Conservation (phyloP, 495 filamentous ascomycete genomes). For the Aspergillus saccharolyticus region DNA sequence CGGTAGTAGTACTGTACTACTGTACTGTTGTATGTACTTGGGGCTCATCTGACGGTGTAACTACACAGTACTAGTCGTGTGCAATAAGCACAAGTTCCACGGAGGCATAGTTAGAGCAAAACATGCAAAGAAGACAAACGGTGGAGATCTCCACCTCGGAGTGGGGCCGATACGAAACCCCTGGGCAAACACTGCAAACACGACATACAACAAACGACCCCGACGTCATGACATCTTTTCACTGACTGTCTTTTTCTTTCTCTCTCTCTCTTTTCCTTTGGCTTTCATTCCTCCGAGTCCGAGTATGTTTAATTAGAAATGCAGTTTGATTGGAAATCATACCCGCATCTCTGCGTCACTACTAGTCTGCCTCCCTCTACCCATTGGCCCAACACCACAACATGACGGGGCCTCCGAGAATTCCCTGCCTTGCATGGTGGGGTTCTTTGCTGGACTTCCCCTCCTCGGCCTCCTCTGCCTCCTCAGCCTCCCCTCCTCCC, state of each 20-base stretch:
- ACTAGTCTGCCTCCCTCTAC: background rate
- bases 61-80: too few relatives aligned
- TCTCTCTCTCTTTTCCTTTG: background rate
- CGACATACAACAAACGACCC: background rate
- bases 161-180: background rate
- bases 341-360: background rate
- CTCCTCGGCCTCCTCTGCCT: background rate
- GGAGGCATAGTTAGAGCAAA: background rate
- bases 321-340: background rate
- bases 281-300: too few relatives aligned
- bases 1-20: too few relatives aligned
- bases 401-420: background rate
- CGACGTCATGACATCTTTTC: slow-evolving; percentile 5
- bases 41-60: too few relatives aligned
- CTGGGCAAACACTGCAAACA: background rate
- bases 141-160: background rate
- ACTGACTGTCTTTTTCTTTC: background rate
- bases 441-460: background rate
- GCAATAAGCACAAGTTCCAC: too few relatives aligned
- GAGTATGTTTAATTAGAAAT: background rate
- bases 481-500: background rate
- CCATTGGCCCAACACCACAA: background rate
- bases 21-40: too few relatives aligned
- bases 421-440: slow-evolving; percentile 5
- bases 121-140: background rate